phyloP scores from a whole-genome alignment of 768 basidiomycete genomes.

The Suillus variegatus region DNA sequence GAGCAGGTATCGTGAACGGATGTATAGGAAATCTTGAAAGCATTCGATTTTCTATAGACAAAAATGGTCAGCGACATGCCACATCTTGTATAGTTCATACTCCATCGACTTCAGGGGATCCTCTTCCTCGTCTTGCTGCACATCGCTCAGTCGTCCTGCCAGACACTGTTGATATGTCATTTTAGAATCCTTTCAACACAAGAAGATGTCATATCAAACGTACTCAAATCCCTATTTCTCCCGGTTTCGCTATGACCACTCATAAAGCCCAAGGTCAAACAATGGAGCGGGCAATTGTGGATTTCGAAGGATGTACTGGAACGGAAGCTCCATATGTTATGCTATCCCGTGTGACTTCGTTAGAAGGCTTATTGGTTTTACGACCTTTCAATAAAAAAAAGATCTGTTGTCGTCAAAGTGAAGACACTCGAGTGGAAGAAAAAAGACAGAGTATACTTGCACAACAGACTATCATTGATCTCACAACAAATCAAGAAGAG shows the following conservation, averaged over 20 bases:
- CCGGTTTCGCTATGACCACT: background rate
- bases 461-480: too few relatives aligned
- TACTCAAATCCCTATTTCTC: background rate
- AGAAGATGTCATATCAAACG: background rate
- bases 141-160: background rate
- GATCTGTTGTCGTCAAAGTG: background rate
- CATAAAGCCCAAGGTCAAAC: background rate
- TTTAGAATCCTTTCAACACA: background rate
- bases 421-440: background rate
- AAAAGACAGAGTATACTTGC: background rate
- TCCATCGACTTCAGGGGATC: too few relatives aligned
- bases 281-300: background rate
- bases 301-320: background rate
- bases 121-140: background rate
- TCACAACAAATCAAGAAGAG: too few relatives aligned
- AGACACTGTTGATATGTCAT: background rate
- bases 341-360: background rate
- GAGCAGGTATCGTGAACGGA: too few relatives aligned
- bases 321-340: background rate
- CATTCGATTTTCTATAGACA: too few relatives aligned
- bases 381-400: background rate
- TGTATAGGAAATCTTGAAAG: too few relatives aligned
- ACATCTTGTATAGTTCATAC: too few relatives aligned
- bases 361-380: background rate
- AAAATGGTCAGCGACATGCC: too few relatives aligned